Base-by-base conservation (phyloP, 148 eudicot species). In the Chenopodium quinoa region DNA sequence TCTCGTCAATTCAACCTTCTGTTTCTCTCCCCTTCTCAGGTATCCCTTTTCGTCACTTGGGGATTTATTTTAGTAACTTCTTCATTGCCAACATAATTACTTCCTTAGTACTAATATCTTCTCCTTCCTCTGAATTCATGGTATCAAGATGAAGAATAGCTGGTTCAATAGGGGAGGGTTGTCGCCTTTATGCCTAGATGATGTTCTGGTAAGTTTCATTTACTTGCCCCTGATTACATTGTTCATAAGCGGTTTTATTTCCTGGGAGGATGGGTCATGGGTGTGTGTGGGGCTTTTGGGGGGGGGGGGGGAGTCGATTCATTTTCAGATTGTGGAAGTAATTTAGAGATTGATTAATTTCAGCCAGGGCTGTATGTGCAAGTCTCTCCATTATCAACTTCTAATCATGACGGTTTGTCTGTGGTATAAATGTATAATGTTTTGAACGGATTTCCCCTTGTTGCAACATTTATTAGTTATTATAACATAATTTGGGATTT, bases 161-260 rank as follows among this genome's bases (percentile, higher is more conserved):
- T 95, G 98, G 98, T 93, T 95, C 81, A 90, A 83, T 75, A 87
- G 89, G 37, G 92, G 89, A 20, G 97, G 94, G 76, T 77, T 95
- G 78, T 81, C 84, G 17, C 99, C 99, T 72, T 83, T 95, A 62
- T 93, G 97, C 88, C 91, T 95, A 44, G 87, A 91, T 46, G 82
- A 81, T 69, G 97, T 95, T 66, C 87, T 95, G 79, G 90, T 92
- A 78, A 87, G 89, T 70, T 71, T 71, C 60, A 4, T 67, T 54
- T 54, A 13, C 60, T 11, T 54, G 20, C 4, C 19, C 60, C 4
- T 54, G 60, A 13, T 54, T 14, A 14, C 19, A 17, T 14, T 2
- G 0, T 12, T 54, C 52, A 48, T 48, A 9, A 48, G 52, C 52
- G 37, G 3, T 34, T 48, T 48, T 48, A 9, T 54, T 54, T 54